Conservation (phyloP, 805 yeast genomes). For the Candida easanensis region DNA sequence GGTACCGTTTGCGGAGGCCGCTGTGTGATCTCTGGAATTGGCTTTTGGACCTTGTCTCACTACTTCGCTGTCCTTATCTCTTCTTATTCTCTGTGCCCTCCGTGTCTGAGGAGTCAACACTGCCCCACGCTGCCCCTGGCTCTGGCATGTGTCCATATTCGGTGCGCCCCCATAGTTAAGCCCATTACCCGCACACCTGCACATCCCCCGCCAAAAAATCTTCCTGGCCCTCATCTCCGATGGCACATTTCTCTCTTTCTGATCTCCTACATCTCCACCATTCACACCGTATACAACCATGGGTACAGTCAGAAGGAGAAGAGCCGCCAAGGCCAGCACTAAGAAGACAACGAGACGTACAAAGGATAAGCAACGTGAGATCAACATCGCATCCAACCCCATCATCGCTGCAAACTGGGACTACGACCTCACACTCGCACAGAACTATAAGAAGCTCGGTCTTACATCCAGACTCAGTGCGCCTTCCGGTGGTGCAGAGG, state of each 20-base stretch:
- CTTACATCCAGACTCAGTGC: constrained; percentile 61
- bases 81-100: too few species aligned
- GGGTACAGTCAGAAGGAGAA: constrained; percentile 82
- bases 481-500: constrained; percentile 81
- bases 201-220: constrained; percentile 5
- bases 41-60: too few species aligned
- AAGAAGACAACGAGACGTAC: constrained; percentile 65
- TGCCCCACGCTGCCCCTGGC: too few species aligned
- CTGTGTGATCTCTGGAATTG: too few species aligned
- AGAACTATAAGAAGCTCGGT: constrained; percentile 84
- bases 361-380: constrained; percentile 68
- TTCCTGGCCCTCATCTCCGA: background rate
- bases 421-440: constrained; percentile 70
- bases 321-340: constrained; percentile 71
- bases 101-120: too few species aligned
- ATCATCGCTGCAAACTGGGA: constrained; percentile 93
- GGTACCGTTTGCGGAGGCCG: too few species aligned
- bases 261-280: too few species aligned
- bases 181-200: constrained; percentile 10
- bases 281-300: constrained; percentile 29
- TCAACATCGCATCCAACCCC: constrained; percentile 68
- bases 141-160: background rate
- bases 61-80: too few species aligned
- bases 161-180: background rate
- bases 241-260: constrained; percentile 2